Base-by-base conservation (phyloP, 2,329 filamentous ascomycete species). In the Colletotrichum sublineola region DNA sequence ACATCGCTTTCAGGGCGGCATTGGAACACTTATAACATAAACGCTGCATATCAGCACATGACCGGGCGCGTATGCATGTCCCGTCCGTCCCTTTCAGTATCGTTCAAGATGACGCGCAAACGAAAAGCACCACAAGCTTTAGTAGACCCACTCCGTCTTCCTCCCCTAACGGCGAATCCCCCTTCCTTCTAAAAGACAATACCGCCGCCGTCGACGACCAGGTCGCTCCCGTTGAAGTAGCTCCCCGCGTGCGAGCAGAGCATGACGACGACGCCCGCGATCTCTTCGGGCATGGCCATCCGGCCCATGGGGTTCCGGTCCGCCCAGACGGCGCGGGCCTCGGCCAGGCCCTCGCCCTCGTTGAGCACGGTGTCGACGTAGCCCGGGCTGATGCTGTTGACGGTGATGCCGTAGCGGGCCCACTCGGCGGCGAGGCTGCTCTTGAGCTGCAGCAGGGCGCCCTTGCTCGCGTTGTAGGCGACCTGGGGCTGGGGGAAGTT, bases 311-410 rank as follows among this genome's bases (percentile, higher is more conserved):
- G 91, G 77, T 91, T 90, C 67, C 90, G 82, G 44, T 81, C 82
- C 31, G 84, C 84, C 91, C 91, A 93, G 2, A 86, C 83, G 40
- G 82, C 81, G 69, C 88, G 83, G 48, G 86, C 86, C 48, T 84
- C 83, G 14, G 84, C 84, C 58, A 93, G 78, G 0, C 88, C 88
- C 9, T 87, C 85, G 0, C 91, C 91, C 71, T 90, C 90, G 77
- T 94, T 95, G 60, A 95, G 81, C 15, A 93, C 88, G 0, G 92
- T 94, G 76, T 94, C 92, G 90, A 94, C 94, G 76, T 95, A 95
- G 0, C 93, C 93, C 0, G 93, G 93, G 50, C 87, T 90, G 56
- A 95, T 85, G 24, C 85, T 89, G 76, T 95, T 95, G 6, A 93
- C 90, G 3, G 91, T 82, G 73, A 95, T 93, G 0, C 93, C 93